Evolutionary conservation across 306 rosid genomes (phyloP).

Genomic region (Begonia loranthoides): DNA sequence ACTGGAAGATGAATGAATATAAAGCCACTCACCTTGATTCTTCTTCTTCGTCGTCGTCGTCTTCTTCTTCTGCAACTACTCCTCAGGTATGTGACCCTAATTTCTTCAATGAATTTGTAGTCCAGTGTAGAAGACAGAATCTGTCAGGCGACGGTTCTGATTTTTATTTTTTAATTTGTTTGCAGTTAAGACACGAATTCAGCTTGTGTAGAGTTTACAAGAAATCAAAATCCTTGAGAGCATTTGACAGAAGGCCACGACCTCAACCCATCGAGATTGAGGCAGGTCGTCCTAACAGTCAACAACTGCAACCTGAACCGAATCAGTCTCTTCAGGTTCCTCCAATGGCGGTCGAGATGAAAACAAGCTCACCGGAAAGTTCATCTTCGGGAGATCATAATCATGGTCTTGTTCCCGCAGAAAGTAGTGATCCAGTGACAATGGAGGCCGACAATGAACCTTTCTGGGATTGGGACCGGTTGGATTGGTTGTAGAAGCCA

Average conservation of each 20-base stretch:
- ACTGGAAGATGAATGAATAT: slow-evolving; percentile 96
- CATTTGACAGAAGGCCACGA: slow-evolving; percentile 66
- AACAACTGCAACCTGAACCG: neutral
- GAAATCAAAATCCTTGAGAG: slow-evolving; percentile 57
- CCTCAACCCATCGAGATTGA: slow-evolving; percentile 5
- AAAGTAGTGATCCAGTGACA: slow-evolving; percentile 4
- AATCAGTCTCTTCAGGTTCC: no score
- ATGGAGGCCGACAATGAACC: slow-evolving; percentile 20
- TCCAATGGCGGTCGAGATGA: slow-evolving; percentile 6
- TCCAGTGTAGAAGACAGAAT: no score
- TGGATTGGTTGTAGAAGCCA: slow-evolving; percentile 22
- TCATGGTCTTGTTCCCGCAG: slow-evolving; percentile 16
- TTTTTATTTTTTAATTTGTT: slow-evolving; percentile 2
- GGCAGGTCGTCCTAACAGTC: neutral
- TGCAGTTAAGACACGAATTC: slow-evolving; percentile 65
- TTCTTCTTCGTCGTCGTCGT: neutral
- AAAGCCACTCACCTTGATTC: slow-evolving; percentile 23
- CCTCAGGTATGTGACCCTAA: neutral
- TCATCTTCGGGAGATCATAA: slow-evolving; percentile 30
- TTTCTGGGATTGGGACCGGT: slow-evolving; percentile 44
- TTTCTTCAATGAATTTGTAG: no score
- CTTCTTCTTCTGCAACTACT: slow-evolving; percentile 7
- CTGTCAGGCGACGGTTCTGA: neutral
- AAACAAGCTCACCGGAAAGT: slow-evolving; percentile 34
- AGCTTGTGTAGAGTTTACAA: slow-evolving; percentile 80